Conservation (phyloP, 768 basidiomycete genomes). For the Naganishia friedmannii region DNA sequence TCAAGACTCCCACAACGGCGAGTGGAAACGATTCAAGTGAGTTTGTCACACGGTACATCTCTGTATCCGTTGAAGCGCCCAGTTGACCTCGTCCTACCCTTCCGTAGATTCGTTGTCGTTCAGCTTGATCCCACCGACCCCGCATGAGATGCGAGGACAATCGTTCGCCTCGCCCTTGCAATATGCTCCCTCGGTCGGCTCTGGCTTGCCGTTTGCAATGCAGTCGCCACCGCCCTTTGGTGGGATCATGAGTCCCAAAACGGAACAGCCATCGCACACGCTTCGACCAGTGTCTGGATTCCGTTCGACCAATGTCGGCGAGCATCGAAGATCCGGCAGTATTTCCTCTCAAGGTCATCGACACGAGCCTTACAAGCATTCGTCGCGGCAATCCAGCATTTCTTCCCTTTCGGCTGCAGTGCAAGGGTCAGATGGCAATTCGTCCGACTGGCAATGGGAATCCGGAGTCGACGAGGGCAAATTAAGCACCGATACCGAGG, state of each 20-base stretch:
- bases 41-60: background rate
- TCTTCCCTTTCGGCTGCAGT: constrained; percentile 8
- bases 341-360: constrained; percentile 8
- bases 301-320: background rate
- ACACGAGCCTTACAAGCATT: constrained; percentile 18
- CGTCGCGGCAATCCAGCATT: constrained; percentile 28
- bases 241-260: constrained; percentile 19
- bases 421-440: constrained; percentile 3
- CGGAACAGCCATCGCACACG: background rate
- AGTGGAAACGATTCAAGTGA: constrained; percentile 12
- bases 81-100: background rate
- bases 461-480: constrained; percentile 5
- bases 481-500: background rate
- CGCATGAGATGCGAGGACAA: constrained; percentile 16
- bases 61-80: background rate
- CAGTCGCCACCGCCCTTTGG: constrained; percentile 11
- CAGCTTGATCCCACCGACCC: constrained; percentile 32
- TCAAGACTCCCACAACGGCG: constrained; percentile 15
- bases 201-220: constrained; percentile 5
- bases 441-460: constrained; percentile 28
- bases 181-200: background rate
- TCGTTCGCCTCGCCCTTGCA: constrained; percentile 7
- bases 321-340: background rate
- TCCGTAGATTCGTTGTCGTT: constrained; percentile 20
- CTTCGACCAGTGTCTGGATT: constrained; percentile 11